Conservation (phyloP, 176 grass and related monocot species). For the Raddia distichophylla region DNA sequence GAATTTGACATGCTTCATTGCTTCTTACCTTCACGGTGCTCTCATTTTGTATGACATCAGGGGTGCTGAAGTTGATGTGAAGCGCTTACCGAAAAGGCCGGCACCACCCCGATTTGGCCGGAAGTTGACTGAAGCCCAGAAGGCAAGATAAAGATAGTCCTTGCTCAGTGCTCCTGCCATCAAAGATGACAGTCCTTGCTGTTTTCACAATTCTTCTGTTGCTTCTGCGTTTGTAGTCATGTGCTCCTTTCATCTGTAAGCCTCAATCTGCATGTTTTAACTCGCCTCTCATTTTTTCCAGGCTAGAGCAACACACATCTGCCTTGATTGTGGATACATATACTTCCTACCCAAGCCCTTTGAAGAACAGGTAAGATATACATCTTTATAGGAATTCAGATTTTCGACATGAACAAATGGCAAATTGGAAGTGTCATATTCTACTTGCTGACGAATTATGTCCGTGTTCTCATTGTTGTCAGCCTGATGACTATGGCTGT, state of each 20-base stretch:
- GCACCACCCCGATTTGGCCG: constrained; percentile 86
- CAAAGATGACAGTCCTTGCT: neutral
- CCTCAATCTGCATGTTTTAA: constrained; percentile 13
- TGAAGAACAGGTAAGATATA: constrained; percentile 73
- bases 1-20: neutral
- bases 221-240: neutral
- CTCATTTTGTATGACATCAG: constrained; percentile 41
- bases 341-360: constrained; percentile 93
- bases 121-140: constrained; percentile 80
- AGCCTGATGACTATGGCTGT: constrained; percentile 81
- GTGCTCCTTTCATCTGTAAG: neutral
- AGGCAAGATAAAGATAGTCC: constrained; percentile 50
- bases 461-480: constrained; percentile 35
- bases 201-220: neutral
- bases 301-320: constrained; percentile 95
- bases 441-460: constrained; percentile 31
- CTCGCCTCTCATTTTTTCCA: constrained; percentile 38
- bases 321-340: constrained; percentile 93
- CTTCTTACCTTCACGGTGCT: neutral
- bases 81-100: constrained; percentile 78
- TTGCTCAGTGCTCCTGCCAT: neutral
- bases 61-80: constrained; percentile 81
- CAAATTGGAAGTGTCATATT: constrained; percentile 1
- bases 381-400: constrained; percentile 12
- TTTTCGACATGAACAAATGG: neutral